Conservation (phyloP, 306 rosid species). For the Dalbergia cultrata region DNA sequence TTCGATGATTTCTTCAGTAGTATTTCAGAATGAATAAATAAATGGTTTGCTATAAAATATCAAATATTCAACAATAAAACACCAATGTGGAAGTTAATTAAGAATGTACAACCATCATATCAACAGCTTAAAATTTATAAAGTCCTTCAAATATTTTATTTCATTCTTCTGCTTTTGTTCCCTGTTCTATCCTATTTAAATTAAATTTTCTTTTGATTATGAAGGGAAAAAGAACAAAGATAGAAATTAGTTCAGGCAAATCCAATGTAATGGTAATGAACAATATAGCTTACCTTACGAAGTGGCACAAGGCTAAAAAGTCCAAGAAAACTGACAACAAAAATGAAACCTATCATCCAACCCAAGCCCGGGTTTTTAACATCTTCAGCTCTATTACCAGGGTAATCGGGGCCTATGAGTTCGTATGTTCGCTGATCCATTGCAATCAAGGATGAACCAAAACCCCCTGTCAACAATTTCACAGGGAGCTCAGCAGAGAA, state of each 20-base stretch:
- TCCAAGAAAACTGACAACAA: slow-evolving; percentile 93
- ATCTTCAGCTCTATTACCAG: slow-evolving; percentile 92
- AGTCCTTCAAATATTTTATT: background rate
- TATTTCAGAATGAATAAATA: background rate
- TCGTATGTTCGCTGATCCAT: slow-evolving; percentile 88
- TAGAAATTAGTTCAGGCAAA: slow-evolving; percentile 5
- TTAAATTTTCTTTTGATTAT: slow-evolving; percentile 6
- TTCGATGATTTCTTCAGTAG: no score
- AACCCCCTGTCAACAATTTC: slow-evolving; percentile 71
- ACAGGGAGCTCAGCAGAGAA: slow-evolving; percentile 20
- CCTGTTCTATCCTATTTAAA: slow-evolving; percentile 8
- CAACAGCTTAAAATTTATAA: background rate
- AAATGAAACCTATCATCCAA: slow-evolving; percentile 92
- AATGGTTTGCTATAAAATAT: slow-evolving; percentile 1
- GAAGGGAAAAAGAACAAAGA: background rate
- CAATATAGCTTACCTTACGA: slow-evolving; percentile 73
- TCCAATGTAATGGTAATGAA: slow-evolving; percentile 8
- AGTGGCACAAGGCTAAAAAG: slow-evolving; percentile 92
- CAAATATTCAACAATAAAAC: slow-evolving; percentile 21
- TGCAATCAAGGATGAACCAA: slow-evolving; percentile 85
- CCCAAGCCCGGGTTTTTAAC: slow-evolving; percentile 82
- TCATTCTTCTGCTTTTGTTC: background rate
- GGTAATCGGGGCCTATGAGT: slow-evolving; percentile 87
- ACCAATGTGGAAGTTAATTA: background rate
- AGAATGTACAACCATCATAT: slow-evolving; percentile 9